Evolutionary conservation across 2,329 filamentous ascomycete species (phyloP), one percentile per base, ranked within the genome.

Genomic region (Exserohilum turcica): DNA sequence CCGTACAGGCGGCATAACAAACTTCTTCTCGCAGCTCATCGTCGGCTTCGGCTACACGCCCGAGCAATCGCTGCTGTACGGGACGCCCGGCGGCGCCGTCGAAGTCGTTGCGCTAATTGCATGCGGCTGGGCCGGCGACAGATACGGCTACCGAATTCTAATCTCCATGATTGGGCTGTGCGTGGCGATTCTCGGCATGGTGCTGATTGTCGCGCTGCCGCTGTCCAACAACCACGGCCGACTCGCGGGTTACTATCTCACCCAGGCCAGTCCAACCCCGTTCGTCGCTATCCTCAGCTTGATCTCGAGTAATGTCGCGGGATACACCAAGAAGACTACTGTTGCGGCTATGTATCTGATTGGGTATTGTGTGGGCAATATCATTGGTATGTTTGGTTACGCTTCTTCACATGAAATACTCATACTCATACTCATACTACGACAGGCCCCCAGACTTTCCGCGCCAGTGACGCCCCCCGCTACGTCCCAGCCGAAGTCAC

Each of bases 161-260:
- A 76, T 85, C 39, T 79, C 80, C 56, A 77, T 79, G 12, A 75
- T 71, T 2, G 84, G 84, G 0, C 73, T 86, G 5, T 58, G 82
- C 8, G 57, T 81, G 3, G 73, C 82, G 0, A 81, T 86, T n/a
- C 52, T 87, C 1, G 86, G 86, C 36, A 82, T 87, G 75, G 74
- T 86, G 1, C 78, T 89, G n/a, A 85, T 89, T 52, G 81, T 87
- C 8, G 84, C 83, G 2, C 74, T 89, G 3, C 84, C 85, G 0
- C 67, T 84, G 3, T 68, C 74, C n/a, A 84, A 84, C 60, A 83
- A 81, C 54, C 77, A 75, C 2, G 87, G 86, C 9, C 78, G 84
- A 0, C 76, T 88, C 9, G 79, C 85, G 2, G 86, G 85, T 0
- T 89, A 87, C 68, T 90, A 89, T 71, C 74, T 90, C 44, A 87